phyloP scores from a whole-genome alignment of 2,329 filamentous ascomycete genomes.

The Diatrype stigma region DNA sequence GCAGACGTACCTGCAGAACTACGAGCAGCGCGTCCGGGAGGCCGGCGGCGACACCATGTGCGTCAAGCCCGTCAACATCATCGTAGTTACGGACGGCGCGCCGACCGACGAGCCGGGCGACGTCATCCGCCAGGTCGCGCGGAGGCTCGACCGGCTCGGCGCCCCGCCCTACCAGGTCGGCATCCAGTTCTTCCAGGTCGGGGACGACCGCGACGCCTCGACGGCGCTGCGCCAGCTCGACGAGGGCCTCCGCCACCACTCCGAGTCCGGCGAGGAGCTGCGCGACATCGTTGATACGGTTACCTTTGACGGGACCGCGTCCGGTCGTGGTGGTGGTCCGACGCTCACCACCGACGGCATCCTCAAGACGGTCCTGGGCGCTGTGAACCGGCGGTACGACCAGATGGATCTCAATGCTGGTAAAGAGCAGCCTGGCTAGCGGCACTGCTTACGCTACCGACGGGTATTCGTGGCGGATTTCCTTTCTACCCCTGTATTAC shows the following conservation, averaged over 20 bases:
- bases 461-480: too few species aligned
- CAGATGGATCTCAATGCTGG: neutral
- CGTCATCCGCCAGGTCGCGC: slow-evolving; percentile 61
- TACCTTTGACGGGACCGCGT: slow-evolving; percentile 56
- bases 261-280: slow-evolving; percentile 47
- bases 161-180: slow-evolving; percentile 78
- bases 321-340: slow-evolving; percentile 33
- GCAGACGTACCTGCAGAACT: slow-evolving; percentile 60
- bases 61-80: slow-evolving; percentile 78
- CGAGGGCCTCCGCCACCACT: slow-evolving; percentile 56
- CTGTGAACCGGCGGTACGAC: neutral
- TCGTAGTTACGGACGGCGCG: slow-evolving; percentile 83
- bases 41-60: slow-evolving; percentile 31
- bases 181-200: slow-evolving; percentile 92
- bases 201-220: slow-evolving; percentile 61
- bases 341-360: slow-evolving; percentile 64
- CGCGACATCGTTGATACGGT: slow-evolving; percentile 90
- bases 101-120: slow-evolving; percentile 74
- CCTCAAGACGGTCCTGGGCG: slow-evolving; percentile 73
- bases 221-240: slow-evolving; percentile 67
- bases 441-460: too few species aligned
- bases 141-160: slow-evolving; percentile 62
- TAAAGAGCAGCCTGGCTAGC: too few species aligned
- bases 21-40: slow-evolving; percentile 38
- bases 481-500: too few species aligned